Evolutionary conservation across 257 asterid genomes (phyloP).

Genomic region (Paraleonurus japonicus): DNA sequence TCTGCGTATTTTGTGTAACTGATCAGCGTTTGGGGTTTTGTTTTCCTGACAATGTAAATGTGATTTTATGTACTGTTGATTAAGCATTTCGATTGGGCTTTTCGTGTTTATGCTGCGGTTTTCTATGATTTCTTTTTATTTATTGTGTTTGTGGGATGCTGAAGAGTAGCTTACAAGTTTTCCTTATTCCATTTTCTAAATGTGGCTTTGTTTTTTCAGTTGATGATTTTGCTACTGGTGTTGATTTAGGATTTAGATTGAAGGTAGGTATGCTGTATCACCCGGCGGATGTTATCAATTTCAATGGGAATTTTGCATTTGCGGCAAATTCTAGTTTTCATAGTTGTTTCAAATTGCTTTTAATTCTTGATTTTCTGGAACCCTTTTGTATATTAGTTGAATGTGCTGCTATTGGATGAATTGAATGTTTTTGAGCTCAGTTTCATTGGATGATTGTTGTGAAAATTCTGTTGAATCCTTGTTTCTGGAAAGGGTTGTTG

Average conservation of each 20-base stretch:
- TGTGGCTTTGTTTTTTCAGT: slow-evolving; percentile 12
- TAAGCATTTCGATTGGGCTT: slow-evolving; percentile 11
- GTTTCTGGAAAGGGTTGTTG: not conserved
- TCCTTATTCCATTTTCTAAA: not conserved
- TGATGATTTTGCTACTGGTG: slow-evolving; percentile 17
- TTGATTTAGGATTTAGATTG: slow-evolving; percentile 18
- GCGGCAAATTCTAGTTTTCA: slow-evolving; percentile 6
- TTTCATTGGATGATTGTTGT: slow-evolving; percentile 1
- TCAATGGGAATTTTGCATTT: not conserved
- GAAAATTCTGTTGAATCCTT: not conserved
- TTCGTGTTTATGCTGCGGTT: slow-evolving; percentile 13
- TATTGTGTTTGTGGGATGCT: slow-evolving; percentile 14
- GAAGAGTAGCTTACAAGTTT: not conserved
- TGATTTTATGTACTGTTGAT: slow-evolving; percentile 8
- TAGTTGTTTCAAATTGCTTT: not conserved
- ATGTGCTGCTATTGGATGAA: slow-evolving; percentile 10
- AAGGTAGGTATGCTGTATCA: not conserved
- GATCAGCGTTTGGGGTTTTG: slow-evolving; percentile 39
- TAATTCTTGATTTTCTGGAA: not conserved
- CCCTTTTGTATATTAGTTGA: not conserved
- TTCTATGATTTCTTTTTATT: not conserved
- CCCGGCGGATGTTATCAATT: not conserved
- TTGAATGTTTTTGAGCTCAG: slow-evolving; percentile 9
- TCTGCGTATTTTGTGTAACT: slow-evolving; percentile 4
- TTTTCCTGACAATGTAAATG: slow-evolving; percentile 20